These are phyloP conservation scores for Chenopodium formosanum DNA, from an alignment of 148 eudicot genomes.

Conservation along the genomic window DNA sequence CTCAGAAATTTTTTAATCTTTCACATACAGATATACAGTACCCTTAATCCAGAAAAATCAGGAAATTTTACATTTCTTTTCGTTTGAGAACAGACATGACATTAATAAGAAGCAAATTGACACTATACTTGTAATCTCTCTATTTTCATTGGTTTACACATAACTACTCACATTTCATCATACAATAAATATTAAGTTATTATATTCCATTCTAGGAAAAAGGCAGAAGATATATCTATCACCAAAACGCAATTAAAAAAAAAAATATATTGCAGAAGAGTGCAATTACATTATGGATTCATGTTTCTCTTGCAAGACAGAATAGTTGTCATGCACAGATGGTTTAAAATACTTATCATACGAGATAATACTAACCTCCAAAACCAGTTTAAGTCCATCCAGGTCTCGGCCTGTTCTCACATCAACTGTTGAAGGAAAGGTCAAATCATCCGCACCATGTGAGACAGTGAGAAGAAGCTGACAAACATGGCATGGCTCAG, in stretches of 20 bases:
- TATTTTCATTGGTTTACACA: too few relatives aligned
- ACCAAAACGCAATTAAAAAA: neutral
- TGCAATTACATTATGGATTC: neutral
- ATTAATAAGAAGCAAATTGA: neutral
- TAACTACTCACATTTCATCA: neutral
- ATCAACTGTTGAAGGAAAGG: constrained; percentile 90
- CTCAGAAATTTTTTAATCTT: neutral
- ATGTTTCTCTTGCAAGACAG: neutral
- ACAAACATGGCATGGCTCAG: constrained; percentile 97
- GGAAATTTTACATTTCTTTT: neutral
- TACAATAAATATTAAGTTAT: neutral
- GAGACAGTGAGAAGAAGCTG: constrained; percentile 95
- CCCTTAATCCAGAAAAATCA: neutral
- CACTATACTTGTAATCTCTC: neutral
- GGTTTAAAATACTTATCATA: neutral
- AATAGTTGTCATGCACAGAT: neutral
- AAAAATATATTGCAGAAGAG: neutral
- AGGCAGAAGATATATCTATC: neutral
- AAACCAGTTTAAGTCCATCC: constrained; percentile 88
- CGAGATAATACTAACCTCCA: constrained; percentile 64
- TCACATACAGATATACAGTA: neutral
- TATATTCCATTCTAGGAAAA: too few relatives aligned
- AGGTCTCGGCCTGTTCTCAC: constrained; percentile 86
- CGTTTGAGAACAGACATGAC: neutral
- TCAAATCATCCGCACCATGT: constrained; percentile 95